Percentiles rank a stretch among this genome's conserved stretches.
phyloP scores from a whole-genome alignment of 2,329 filamentous ascomycete species.

The Nemania bipapillata region DNA sequence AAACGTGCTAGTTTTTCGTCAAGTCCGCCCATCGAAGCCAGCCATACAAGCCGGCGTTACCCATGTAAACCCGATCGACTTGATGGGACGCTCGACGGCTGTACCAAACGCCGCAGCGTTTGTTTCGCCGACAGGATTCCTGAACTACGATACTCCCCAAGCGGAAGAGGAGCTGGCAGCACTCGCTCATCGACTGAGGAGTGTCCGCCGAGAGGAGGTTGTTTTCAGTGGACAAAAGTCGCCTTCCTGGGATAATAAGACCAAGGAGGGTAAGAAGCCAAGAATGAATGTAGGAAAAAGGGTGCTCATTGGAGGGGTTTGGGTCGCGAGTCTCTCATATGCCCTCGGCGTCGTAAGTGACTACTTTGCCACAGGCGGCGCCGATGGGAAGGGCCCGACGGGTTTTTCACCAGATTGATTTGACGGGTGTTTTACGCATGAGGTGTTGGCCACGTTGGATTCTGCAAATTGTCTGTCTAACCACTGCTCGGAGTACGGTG shows the following conservation, averaged over 20 bases:
- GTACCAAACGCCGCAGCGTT: slow-evolving; percentile 65
- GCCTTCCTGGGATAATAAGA: slow-evolving; percentile 39
- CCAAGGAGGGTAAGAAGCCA: slow-evolving; percentile 47
- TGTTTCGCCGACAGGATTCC: slow-evolving; percentile 72
- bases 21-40: slow-evolving; percentile 56
- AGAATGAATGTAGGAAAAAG: slow-evolving; percentile 60
- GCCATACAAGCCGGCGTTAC: slow-evolving; percentile 32
- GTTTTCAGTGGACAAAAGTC: slow-evolving; percentile 58
- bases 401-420: slow-evolving; percentile 46
- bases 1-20: slow-evolving; percentile 74
- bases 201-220: slow-evolving; percentile 60
- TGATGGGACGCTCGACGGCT: slow-evolving; percentile 58
- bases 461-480: neutral
- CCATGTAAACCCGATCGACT: slow-evolving; percentile 68
- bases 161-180: slow-evolving; percentile 47
- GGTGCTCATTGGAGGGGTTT: slow-evolving; percentile 64
- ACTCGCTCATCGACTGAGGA: slow-evolving; percentile 56
- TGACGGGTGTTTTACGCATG: neutral
- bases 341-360: slow-evolving; percentile 68
- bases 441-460: neutral
- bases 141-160: slow-evolving; percentile 66
- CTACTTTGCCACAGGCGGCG: slow-evolving; percentile 63
- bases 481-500: slow-evolving; percentile 24
- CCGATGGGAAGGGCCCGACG: slow-evolving; percentile 55
- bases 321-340: slow-evolving; percentile 67